Base-by-base conservation (phyloP, 352 stramenopile genomes). In the Pythium dissimile region DNA sequence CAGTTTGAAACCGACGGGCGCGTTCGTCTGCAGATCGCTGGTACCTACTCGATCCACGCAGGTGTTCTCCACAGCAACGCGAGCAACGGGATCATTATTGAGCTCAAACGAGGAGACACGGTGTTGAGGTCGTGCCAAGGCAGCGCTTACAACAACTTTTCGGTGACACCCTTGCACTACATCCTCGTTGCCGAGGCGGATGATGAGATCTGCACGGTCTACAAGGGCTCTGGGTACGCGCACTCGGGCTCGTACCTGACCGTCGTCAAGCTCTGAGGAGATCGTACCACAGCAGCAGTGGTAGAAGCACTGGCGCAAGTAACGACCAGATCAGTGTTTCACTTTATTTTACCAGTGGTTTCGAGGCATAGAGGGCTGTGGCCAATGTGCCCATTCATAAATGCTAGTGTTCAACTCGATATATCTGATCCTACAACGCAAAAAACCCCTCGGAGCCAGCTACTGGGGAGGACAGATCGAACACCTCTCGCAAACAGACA, bases 241-340 rank as follows among this genome's bases (percentile, higher is more conserved):
- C 34, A 13, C 15, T 13, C 41, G 3, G 41, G 52, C 8, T 59
- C 52, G 20, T 59, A 51, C 52, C 41, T 59, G 8, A 34, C 52
- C 2, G 44, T 59, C 20, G 12, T 34, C 18, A 59, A 59, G 41
- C 31, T 50, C 4, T 59, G 27, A 57, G 5, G 38, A 43, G 37
- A 37, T 37, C 31, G 31, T 37, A 8, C n/a, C n/a, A n/a, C n/a
- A n/a, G n/a, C n/a, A n/a, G n/a, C n/a, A n/a, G n/a, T n/a, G n/a
- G n/a, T n/a, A n/a, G n/a, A n/a, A n/a, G n/a, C n/a, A n/a, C n/a
- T n/a, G n/a, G n/a, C n/a, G n/a, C n/a, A n/a, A n/a, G n/a, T n/a
- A n/a, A n/a, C n/a, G n/a, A n/a, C n/a, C n/a, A n/a, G n/a, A n/a
- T n/a, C n/a, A n/a, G n/a, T n/a, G n/a, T n/a, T n/a, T n/a, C n/a